Conservation (phyloP, 2,329 filamentous ascomycete genomes). For the Coniochaeta ligniaria region DNA sequence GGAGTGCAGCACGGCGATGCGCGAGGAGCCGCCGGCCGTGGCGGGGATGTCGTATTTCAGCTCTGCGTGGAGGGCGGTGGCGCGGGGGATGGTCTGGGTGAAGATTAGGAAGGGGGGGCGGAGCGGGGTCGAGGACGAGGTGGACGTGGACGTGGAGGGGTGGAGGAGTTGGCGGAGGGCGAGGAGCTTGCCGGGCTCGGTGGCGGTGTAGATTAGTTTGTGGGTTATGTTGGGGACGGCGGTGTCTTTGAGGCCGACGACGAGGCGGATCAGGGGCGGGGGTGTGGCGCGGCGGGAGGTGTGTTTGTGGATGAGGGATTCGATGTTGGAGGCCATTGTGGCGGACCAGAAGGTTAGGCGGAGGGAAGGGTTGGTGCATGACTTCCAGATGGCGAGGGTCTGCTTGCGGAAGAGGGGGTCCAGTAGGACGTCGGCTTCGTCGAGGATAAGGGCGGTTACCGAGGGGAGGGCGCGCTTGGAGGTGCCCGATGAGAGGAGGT, state of each 20-base stretch:
- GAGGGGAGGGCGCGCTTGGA: slow-evolving; percentile 47
- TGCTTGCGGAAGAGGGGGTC: slow-evolving; percentile 87
- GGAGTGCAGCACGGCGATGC: slow-evolving; percentile 87
- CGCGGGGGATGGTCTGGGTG: slow-evolving; percentile 89
- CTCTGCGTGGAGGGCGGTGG: slow-evolving; percentile 79
- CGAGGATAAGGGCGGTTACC: slow-evolving; percentile 70
- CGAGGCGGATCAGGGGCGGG: slow-evolving; percentile 66
- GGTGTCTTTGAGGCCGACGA: slow-evolving; percentile 94
- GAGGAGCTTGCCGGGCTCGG: slow-evolving; percentile 87
- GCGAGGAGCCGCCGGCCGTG: slow-evolving; percentile 73
- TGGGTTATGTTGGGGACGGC: slow-evolving; percentile 90
- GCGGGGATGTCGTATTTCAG: slow-evolving; percentile 90
- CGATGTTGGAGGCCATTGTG: slow-evolving; percentile 91
- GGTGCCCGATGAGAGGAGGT: slow-evolving; percentile 48
- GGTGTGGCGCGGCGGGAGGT: slow-evolving; percentile 33
- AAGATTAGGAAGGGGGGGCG: slow-evolving; percentile 91
- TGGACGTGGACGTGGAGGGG: slow-evolving; percentile 52
- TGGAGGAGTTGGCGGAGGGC: slow-evolving; percentile 85
- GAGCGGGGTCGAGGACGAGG: slow-evolving; percentile 40
- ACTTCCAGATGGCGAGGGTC: slow-evolving; percentile 76
- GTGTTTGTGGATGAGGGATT: slow-evolving; percentile 67
- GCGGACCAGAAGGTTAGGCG: slow-evolving; percentile 87
- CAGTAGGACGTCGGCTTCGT: slow-evolving; percentile 92
- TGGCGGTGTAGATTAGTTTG: slow-evolving; percentile 83
- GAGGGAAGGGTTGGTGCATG: slow-evolving; percentile 64